Evolutionary conservation across 2,329 filamentous ascomycete species (phyloP), one percentile per base, ranked within the genome.

Genomic region (Diaporthe vexans): DNA sequence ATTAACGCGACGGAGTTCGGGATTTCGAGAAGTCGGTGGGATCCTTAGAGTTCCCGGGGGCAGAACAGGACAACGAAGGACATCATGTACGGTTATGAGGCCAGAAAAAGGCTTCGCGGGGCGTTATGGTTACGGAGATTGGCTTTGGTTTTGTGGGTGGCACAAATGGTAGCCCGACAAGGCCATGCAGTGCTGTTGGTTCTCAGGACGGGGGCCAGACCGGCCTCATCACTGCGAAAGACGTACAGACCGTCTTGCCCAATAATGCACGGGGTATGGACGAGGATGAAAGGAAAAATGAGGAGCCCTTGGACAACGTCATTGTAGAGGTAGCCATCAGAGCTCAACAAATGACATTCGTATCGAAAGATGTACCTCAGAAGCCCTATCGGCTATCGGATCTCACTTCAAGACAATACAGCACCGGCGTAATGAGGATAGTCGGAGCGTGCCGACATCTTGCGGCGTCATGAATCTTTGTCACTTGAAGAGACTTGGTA

Each of bases 1-100:
- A 37, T 46, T n/a, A 26, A 26, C 59, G 72, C 65, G 37, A 48
- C 26, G 65, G 72, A 68, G 63, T 73, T 73, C 37, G 63, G 51
- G 73, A 40, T 29, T 73, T 73, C 1, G 63, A 29, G n/a, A 54
- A 54, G 74, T 67, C 43, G 74, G 43, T 40, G 71, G 46, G 21
- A 9, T 21, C 19, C 19, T 48, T 48, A 7, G 19, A 7, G 21
- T 21, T 48, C 24, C 29, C n/a, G 24, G 33, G n/a, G 48, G 54
- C 58, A 72, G 65, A 67, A 40, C 58, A 40, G 26, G 56, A 51
- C 52, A 51, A 56, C 56, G 46, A 21, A 40, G 15, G 37, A 57
- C 35, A 58, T 24, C 15, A 35, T 46, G n/a, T 54, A 37, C 15
- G 63, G 63, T 37, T 54, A 10, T 37, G 11, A 52, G 29, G 63